These are phyloP conservation scores for Zasmidium angulare DNA, from an alignment of 2,329 filamentous ascomycete genomes.

Conservation along the genomic window DNA sequence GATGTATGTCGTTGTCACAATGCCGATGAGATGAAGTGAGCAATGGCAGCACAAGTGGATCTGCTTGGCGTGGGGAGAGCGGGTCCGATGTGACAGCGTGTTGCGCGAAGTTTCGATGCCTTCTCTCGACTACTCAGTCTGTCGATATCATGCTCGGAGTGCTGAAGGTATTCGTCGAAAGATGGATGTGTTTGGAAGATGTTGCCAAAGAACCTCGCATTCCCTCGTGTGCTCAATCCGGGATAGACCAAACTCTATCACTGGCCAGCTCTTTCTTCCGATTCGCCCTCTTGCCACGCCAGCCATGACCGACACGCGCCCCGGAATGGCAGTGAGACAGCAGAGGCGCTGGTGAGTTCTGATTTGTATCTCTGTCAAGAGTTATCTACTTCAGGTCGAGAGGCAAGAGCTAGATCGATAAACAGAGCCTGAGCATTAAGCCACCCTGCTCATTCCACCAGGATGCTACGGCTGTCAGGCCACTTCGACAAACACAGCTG, in stretches of 20 bases:
- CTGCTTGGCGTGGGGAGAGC: too few species aligned
- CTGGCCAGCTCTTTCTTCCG: not conserved
- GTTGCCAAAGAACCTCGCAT: not conserved
- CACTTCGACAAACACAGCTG: not conserved
- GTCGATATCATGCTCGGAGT: too few species aligned
- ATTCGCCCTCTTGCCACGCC: not conserved
- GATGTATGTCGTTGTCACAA: too few species aligned
- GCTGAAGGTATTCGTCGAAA: too few species aligned
- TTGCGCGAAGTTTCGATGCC: too few species aligned
- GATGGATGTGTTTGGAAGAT: not conserved
- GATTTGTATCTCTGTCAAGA: not conserved
- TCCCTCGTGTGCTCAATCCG: not conserved
- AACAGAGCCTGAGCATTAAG: too few species aligned
- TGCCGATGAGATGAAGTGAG: too few species aligned
- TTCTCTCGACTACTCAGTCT: too few species aligned
- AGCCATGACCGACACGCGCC: not conserved
- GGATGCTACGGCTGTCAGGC: not conserved
- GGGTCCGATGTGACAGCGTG: too few species aligned
- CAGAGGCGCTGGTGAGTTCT: not conserved
- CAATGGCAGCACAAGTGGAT: too few species aligned
- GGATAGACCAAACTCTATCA: not conserved
- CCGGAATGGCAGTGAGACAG: not conserved
- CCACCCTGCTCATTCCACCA: too few species aligned
- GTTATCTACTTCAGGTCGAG: too few species aligned
- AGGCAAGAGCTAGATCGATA: not conserved